Conservation (phyloP, 768 basidiomycete species). For the Boletus vermiculosoides region DNA sequence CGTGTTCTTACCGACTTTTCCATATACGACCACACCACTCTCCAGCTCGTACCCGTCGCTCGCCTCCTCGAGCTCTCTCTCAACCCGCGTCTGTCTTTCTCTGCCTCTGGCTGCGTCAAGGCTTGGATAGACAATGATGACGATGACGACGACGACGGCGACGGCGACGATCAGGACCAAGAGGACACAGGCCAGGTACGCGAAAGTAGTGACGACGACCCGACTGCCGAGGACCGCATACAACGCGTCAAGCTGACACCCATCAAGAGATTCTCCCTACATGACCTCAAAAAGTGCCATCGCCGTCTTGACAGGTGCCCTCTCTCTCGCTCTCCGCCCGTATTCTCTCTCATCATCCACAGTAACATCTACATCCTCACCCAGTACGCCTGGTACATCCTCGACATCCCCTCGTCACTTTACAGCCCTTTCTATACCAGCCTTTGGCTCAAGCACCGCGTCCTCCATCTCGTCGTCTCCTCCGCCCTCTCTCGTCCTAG, state of each 20-base stretch:
- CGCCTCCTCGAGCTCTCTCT: slow-evolving; percentile 36
- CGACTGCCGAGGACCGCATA: slow-evolving; percentile 8
- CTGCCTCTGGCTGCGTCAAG: slow-evolving; percentile 40
- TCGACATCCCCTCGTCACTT: slow-evolving; percentile 44
- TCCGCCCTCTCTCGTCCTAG: slow-evolving; percentile 35
- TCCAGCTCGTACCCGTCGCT: slow-evolving; percentile 40
- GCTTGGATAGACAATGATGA: slow-evolving; percentile 36
- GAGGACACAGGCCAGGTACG: slow-evolving; percentile 18
- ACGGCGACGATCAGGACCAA: slow-evolving; percentile 22
- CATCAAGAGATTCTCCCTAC: slow-evolving; percentile 49
- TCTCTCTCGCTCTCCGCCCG: neutral
- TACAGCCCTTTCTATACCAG: slow-evolving; percentile 47
- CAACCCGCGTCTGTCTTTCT: slow-evolving; percentile 29
- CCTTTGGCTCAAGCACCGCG: slow-evolving; percentile 50
- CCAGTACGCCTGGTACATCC: slow-evolving; percentile 66
- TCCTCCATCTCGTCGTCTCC: slow-evolving; percentile 49
- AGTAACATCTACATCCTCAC: slow-evolving; percentile 70
- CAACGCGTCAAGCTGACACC: slow-evolving; percentile 40
- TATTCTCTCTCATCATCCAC: slow-evolving; percentile 11
- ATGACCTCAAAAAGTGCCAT: slow-evolving; percentile 33
- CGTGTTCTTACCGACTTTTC: slow-evolving; percentile 54
- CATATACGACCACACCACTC: slow-evolving; percentile 44
- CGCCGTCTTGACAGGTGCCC: slow-evolving; percentile 45
- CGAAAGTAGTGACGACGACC: neutral
- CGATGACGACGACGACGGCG: slow-evolving; percentile 25